Base-by-base conservation (phyloP, 2,329 filamentous ascomycete genomes). In the Trichoderma sp. region DNA sequence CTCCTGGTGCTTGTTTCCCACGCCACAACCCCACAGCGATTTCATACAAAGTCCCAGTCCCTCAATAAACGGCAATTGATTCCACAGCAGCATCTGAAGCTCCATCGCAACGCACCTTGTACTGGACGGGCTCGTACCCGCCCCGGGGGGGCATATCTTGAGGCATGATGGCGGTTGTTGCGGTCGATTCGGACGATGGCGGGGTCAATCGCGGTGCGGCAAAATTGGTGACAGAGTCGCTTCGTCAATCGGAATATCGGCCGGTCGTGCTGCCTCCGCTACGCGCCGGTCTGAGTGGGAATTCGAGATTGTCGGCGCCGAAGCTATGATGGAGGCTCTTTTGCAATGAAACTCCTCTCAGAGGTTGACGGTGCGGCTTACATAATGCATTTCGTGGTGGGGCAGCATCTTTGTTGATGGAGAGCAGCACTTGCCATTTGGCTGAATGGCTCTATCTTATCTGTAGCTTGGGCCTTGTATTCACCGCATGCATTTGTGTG, bases 111-210 rank as follows among this genome's bases (percentile, higher is more conserved):
- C 85, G 77, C 81, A 94, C 92, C 89, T 97, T 97, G 87, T 97
- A 99, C 84, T 99, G 96, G 74, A 99, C 91, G 81, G 95, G 91
- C 81, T 90, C 91, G 83, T 99, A 99, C 86, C 96, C 96, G 85
- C 95, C 96, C 78, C 83, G 81, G 76, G 96, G 96, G 85, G 96
- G 96, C 89, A 99, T 93, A 86, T 99, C 96, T 87, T 98, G 94
- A 85, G 92, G 90, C 95, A 98, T 97, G 78, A 73, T 90, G 85
- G 76, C 78, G 68, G 71, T 68, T 37, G 66, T 72, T 68, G 72
- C 68, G 66, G 68, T 69, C 69, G 72, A 65, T 21, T 49, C 37
- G 39, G 68, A 63, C 43, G 11, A 43, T 37, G 16, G 28, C 30
- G 3, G 67, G 37, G 52, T 66, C 69, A 70, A 69, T 70, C 67